Evolutionary conservation across 805 yeast species (phyloP).

Genomic region (Isabelozyma heimii): DNA sequence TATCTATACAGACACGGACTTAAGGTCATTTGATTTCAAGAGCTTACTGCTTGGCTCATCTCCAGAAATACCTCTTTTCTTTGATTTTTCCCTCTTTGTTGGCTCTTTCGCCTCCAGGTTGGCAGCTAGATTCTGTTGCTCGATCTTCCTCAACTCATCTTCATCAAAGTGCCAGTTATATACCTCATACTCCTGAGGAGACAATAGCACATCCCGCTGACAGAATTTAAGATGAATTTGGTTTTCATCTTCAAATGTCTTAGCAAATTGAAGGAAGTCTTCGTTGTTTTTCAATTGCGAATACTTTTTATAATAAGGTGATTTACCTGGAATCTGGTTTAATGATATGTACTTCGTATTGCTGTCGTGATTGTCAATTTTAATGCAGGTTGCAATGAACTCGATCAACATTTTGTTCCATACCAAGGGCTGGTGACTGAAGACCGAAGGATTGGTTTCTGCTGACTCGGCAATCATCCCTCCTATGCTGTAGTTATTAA

Average conservation of each 20-base stretch:
- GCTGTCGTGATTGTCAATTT: slow-evolving; percentile 60
- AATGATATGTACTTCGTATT: slow-evolving; percentile 81
- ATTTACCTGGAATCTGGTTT: slow-evolving; percentile 77
- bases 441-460: slow-evolving; percentile 81
- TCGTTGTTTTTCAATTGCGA: slow-evolving; percentile 54
- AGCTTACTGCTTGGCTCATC: background rate
- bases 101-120: background rate
- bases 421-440: slow-evolving; percentile 41
- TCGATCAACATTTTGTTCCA: slow-evolving; percentile 60
- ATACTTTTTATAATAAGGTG: slow-evolving; percentile 54
- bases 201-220: slow-evolving; percentile 27
- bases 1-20: background rate
- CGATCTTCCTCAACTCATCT: background rate
- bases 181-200: slow-evolving; percentile 1
- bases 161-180: background rate
- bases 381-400: slow-evolving; percentile 50
- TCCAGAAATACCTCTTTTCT: background rate
- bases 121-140: background rate
- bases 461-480: slow-evolving; percentile 95
- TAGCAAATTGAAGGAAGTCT: slow-evolving; percentile 40
- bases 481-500: slow-evolving; percentile 60
- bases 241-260: slow-evolving; percentile 32
- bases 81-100: background rate
- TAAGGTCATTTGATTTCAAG: background rate
- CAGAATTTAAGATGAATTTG: slow-evolving; percentile 27